These are phyloP conservation scores for Scalesia atractyloides DNA, from an alignment of 129 eudicot species.

Conservation along the genomic window DNA sequence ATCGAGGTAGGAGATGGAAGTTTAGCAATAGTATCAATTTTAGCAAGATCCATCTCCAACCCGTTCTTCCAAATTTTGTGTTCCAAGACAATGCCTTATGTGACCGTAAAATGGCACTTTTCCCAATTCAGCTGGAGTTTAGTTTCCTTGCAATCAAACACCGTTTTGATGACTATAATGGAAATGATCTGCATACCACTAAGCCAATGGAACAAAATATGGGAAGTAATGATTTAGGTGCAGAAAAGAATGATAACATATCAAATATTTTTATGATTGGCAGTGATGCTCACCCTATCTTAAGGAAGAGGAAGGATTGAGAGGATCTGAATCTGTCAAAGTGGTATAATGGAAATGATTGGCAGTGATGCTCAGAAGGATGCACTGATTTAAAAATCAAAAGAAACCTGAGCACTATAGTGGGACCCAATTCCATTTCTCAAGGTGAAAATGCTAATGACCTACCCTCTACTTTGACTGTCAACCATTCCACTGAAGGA, in stretches of 20 bases:
- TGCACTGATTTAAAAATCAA: too few relatives aligned
- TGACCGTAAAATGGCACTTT: too few relatives aligned
- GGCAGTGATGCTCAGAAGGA: too few relatives aligned
- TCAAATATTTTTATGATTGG: conserved; percentile 15
- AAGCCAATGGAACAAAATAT: conserved; percentile 43
- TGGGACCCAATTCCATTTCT: conserved; percentile 27
- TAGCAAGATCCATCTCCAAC: too few relatives aligned
- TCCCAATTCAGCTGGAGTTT: too few relatives aligned
- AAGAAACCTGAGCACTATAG: too few relatives aligned
- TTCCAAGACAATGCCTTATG: too few relatives aligned
- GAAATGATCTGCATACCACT: conserved; percentile 38
- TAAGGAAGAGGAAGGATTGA: conserved; percentile 37
- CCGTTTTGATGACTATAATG: conserved; percentile 52
- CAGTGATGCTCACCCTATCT: conserved; percentile 41
- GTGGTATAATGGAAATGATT: too few relatives aligned
- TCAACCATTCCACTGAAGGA: conserved; percentile 31
- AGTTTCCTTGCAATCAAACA: conserved; percentile 31
- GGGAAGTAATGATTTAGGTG: conserved; percentile 33
- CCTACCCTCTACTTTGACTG: conserved; percentile 25
- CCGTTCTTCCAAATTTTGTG: too few relatives aligned
- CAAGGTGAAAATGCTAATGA: conserved; percentile 36
- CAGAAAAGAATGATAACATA: conserved; percentile 36
- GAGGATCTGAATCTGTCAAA: conserved; percentile 31
- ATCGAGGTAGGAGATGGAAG: too few relatives aligned
- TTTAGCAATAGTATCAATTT: too few relatives aligned